Evolutionary conservation across 164 flowering plant species (phyloP).

Genomic region (Vitis rotundifolia): DNA sequence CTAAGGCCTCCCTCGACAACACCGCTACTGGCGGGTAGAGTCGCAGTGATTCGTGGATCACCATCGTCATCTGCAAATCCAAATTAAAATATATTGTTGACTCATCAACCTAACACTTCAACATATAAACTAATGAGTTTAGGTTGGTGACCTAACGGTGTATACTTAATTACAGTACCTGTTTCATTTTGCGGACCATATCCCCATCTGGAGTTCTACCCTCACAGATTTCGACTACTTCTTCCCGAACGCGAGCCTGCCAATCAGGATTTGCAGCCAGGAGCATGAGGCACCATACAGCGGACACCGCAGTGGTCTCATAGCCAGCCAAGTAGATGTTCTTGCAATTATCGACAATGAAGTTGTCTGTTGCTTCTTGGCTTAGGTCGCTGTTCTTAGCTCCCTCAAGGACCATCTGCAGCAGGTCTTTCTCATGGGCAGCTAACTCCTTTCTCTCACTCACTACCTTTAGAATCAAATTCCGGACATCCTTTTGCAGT

Average conservation of each 20-base stretch:
- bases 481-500: slow-evolving; percentile 36
- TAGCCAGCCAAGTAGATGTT: slow-evolving; percentile 26
- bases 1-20: slow-evolving; percentile 18
- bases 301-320: slow-evolving; percentile 29
- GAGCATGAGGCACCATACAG: slow-evolving; percentile 21
- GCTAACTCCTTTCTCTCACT: slow-evolving; percentile 18
- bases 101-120: not conserved
- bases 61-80: slow-evolving; percentile 26
- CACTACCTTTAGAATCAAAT: slow-evolving; percentile 39
- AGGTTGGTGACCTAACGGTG: too few species aligned
- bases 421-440: slow-evolving; percentile 14
- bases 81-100: not conserved
- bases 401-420: slow-evolving; percentile 13
- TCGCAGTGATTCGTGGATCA: slow-evolving; percentile 29
- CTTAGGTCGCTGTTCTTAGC: not conserved
- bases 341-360: slow-evolving; percentile 26
- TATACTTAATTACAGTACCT: slow-evolving; percentile 1
- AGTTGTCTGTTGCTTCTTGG: slow-evolving; percentile 2
- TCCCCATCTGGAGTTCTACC: slow-evolving; percentile 10
- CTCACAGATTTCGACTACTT: slow-evolving; percentile 6
- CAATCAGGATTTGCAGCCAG: slow-evolving; percentile 22
- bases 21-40: slow-evolving; percentile 25
- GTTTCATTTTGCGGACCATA: slow-evolving; percentile 20
- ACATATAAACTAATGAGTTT: not conserved
- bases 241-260: slow-evolving; percentile 21